These are phyloP conservation scores for Sarocladium strictum DNA, from an alignment of 2,329 filamentous ascomycete species.

Conservation along the genomic window DNA sequence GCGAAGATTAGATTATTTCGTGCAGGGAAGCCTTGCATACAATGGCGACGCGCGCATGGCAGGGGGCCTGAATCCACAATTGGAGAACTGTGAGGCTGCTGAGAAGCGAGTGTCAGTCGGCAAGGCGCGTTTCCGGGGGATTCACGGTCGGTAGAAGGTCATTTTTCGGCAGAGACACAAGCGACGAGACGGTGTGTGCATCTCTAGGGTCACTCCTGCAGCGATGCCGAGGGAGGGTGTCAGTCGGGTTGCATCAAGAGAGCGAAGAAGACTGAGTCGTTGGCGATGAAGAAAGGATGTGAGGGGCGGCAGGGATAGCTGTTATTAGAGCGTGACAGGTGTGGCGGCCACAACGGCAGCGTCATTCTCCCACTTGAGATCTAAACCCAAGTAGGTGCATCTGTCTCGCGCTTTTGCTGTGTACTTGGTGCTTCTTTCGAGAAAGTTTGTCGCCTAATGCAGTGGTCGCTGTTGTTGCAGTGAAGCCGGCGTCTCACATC, in stretches of 20 bases:
- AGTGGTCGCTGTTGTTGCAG: neutral
- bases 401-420: neutral
- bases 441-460: neutral
- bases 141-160: neutral
- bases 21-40: slow-evolving; percentile 10
- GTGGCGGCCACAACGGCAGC: neutral
- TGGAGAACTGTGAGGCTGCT: neutral
- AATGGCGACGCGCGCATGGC: neutral
- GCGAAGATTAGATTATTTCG: slow-evolving; percentile 8
- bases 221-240: slow-evolving; percentile 1
- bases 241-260: neutral
- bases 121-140: neutral
- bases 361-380: neutral
- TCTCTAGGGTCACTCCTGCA: slow-evolving; percentile 7
- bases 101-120: neutral
- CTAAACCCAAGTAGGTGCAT: neutral
- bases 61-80: slow-evolving; percentile 3
- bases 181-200: neutral
- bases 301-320: slow-evolving; percentile 4
- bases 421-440: neutral
- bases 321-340: slow-evolving; percentile 1
- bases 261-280: neutral
- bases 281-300: slow-evolving; percentile 1
- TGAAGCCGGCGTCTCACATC: neutral
- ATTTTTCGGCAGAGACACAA: neutral